A percentile compares a stretch with the other conserved stretches of the same genome.
Evolutionary conservation across 2,329 filamentous ascomycete genomes (phyloP).

Genomic region (Arthrinium phaeospermum): DNA sequence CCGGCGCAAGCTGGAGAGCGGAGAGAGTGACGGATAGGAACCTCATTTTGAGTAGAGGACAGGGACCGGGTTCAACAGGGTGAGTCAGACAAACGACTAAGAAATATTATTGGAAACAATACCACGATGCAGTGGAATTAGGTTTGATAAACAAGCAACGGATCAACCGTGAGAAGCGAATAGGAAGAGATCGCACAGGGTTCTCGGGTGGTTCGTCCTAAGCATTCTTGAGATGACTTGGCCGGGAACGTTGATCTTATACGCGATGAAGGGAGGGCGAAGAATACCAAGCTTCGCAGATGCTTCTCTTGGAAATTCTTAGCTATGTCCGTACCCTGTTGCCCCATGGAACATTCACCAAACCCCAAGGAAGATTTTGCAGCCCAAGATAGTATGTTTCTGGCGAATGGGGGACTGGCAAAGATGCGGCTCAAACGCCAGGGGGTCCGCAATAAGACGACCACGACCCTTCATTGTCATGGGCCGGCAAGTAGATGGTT

Average conservation of each 20-base stretch:
- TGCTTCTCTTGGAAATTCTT: neutral
- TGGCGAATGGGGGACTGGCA: neutral
- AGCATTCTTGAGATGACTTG: neutral
- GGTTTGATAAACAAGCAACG: neutral
- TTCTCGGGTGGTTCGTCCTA: neutral
- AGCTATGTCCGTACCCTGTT: neutral
- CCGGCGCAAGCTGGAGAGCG: neutral
- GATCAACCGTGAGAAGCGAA: neutral
- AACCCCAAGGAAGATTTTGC: neutral
- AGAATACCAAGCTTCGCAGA: neutral
- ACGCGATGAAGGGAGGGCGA: neutral
- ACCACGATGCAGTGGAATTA: neutral
- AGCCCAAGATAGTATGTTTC: neutral
- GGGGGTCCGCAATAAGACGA: neutral
- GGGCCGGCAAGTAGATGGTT: neutral
- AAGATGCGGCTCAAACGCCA: conserved; percentile 3
- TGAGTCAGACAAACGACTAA: neutral
- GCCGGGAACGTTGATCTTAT: neutral
- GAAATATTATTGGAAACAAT: neutral
- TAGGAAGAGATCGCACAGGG: neutral
- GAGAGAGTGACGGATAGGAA: neutral
- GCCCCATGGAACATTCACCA: neutral
- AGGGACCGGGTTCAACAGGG: neutral
- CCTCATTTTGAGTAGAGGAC: neutral
- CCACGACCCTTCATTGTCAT: neutral